Evolutionary conservation across 345 rosid genomes (phyloP), one percentile per base, ranked within the genome.

Genomic region (Hirschfeldia incana): DNA sequence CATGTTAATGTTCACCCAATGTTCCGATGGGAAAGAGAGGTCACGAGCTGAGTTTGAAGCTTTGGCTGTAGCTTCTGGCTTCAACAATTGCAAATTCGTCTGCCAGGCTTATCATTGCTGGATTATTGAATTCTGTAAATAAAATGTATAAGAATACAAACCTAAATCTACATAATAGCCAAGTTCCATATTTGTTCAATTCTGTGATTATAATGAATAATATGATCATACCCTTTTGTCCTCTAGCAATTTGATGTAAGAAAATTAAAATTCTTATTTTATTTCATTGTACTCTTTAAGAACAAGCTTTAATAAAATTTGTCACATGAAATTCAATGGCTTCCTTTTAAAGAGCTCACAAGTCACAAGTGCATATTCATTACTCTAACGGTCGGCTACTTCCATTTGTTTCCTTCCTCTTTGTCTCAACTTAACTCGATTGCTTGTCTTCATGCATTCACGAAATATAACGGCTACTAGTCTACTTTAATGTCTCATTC

Each of bases 11-110:
- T 61, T 87, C 30, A 84, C 85, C 12, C 83, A 72, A 53, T 80
- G 13, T 32, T 80, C 84, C 0, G 86, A 85, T 0, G 92, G 86
- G 0, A 85, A 84, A 73, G 90, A 87, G 76, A 85, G 92, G 68
- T 82, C 83, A 6, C 61, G 61, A 34, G 65, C 70, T 57, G 92
- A 88, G 73, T 90, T 61, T n/a, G 77, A 83, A 70, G 77, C 81
- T 26, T 65, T 89, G 17, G 91, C 87, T 0, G 16, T 10, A 7
- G 82, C 49, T 21, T 75, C 86, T 0, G 90, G 88, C 16, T 89
- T 86, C 68, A 58, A 59, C 1, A 70, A 81, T 62, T 80, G 79
- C 79, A 60, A 64, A 0, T 69, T 80, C 16, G 66, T 69, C 34
- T 80, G 75, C 1, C 63, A 0, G 1, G 79, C 65, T 68, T 79